phyloP scores from a whole-genome alignment of 2,329 filamentous ascomycete species.

The Hymenotorrendiella dingleyae region DNA sequence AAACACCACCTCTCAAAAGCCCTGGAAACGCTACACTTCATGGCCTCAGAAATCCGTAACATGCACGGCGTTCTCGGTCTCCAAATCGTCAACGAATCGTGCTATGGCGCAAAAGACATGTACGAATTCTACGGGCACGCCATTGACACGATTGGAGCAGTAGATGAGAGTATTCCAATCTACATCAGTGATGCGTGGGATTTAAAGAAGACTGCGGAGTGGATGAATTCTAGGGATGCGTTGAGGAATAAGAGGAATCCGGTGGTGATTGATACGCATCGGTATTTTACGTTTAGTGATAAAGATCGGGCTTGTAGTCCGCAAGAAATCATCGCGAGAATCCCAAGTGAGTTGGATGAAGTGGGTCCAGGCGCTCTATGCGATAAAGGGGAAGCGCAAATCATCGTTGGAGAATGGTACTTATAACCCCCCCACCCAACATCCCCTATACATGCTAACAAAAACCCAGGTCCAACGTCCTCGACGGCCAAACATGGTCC shows the following conservation, averaged over 20 bases:
- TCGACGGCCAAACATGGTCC: conserved; percentile 46
- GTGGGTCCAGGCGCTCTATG: conserved; percentile 43
- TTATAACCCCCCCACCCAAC: background rate
- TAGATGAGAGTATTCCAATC: conserved; percentile 46
- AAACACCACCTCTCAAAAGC: conserved; percentile 38
- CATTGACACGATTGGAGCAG: conserved; percentile 38
- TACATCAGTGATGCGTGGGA: conserved; percentile 56
- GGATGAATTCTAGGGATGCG: conserved; percentile 37
- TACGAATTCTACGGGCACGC: conserved; percentile 51
- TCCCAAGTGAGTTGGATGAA: conserved; percentile 37
- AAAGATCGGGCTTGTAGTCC: conserved; percentile 45
- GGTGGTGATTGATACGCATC: conserved; percentile 52
- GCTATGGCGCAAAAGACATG: conserved; percentile 43
- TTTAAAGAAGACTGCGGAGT: conserved; percentile 39
- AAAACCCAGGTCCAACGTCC: conserved; percentile 38
- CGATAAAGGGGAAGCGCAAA: conserved; percentile 43
- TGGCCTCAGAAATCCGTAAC: conserved; percentile 41
- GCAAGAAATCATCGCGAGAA: conserved; percentile 43
- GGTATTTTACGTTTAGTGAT: conserved; percentile 53
- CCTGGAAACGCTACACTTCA: conserved; percentile 42
- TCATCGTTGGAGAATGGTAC: conserved; percentile 50
- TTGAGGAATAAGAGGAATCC: conserved; percentile 33
- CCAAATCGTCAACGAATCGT: conserved; percentile 53
- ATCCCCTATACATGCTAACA: background rate
- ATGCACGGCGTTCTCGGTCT: conserved; percentile 43